Evolutionary conservation across 768 basidiomycete species (phyloP).

Genomic region (Rhizopogon vinicolor): DNA sequence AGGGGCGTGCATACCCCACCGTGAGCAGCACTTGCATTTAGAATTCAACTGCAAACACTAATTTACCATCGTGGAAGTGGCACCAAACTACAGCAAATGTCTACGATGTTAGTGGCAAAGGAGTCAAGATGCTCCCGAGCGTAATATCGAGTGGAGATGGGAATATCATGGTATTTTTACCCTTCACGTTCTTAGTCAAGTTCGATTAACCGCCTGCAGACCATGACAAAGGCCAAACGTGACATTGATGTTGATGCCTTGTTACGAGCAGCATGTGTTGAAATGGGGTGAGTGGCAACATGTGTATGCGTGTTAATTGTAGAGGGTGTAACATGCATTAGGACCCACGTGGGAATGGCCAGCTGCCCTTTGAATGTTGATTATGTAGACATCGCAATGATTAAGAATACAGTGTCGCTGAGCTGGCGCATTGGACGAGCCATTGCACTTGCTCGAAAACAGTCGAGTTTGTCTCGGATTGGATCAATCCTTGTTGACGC

Average conservation of each 20-base stretch:
- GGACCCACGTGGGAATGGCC: conserved; percentile 41
- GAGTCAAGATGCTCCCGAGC: conserved; percentile 25
- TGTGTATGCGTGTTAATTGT: background rate
- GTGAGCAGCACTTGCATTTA: conserved; percentile 10
- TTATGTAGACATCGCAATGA: conserved; percentile 34
- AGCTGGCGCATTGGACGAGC: conserved; percentile 63
- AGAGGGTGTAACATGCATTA: background rate
- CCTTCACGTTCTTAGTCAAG: background rate
- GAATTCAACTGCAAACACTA: conserved; percentile 6
- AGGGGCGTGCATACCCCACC: conserved; percentile 34
- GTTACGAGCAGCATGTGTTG: conserved; percentile 43
- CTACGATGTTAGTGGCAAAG: conserved; percentile 22
- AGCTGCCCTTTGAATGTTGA: conserved; percentile 34
- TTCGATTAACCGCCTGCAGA: conserved; percentile 13
- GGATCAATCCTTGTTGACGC: conserved; percentile 31
- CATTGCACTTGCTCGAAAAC: conserved; percentile 46
- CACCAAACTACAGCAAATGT: conserved; percentile 28
- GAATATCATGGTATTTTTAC: conserved; percentile 25
- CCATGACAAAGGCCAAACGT: conserved; percentile 41
- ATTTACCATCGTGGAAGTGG: conserved; percentile 15
- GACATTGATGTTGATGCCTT: conserved; percentile 39
- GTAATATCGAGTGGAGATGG: conserved; percentile 35
- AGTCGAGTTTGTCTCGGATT: conserved; percentile 35
- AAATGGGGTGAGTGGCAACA: conserved; percentile 37
- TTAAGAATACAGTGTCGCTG: conserved; percentile 51